phyloP scores from a whole-genome alignment of 139 green algal genomes.

The Chlorella sp. region DNA sequence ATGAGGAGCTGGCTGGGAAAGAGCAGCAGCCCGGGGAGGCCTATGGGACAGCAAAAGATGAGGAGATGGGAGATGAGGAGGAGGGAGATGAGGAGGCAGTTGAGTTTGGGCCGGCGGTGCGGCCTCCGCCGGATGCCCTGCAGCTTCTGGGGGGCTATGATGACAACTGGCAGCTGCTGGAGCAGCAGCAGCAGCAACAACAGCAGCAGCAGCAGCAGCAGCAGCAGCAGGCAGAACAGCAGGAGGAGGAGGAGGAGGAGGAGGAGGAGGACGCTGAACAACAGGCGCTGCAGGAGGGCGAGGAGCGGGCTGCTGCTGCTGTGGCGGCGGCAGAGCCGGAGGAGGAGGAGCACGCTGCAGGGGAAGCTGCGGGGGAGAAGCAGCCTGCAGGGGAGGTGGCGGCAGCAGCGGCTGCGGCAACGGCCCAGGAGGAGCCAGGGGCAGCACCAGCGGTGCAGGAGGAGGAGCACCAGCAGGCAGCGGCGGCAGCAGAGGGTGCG shows the following conservation, averaged over 20 bases:
- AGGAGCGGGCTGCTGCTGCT: too few relatives aligned
- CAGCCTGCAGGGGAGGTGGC: not conserved
- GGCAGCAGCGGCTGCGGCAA: not conserved
- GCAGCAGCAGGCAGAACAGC: not conserved
- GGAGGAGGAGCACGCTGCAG: not conserved
- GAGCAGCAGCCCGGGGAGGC: not conserved
- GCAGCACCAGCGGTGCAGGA: not conserved
- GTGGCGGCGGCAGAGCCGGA: not conserved
- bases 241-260: not conserved
- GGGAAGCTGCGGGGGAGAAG: not conserved
- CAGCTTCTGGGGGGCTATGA: conserved; percentile 31
- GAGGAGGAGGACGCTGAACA: not conserved
- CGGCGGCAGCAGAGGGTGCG: not conserved
- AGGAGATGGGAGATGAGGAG: not conserved
- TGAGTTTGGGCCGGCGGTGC: conserved; percentile 26
- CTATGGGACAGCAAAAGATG: not conserved
- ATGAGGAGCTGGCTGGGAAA: too few relatives aligned
- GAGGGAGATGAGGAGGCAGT: not conserved
- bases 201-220: not conserved
- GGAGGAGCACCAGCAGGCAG: not conserved
- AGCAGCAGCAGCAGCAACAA: not conserved
- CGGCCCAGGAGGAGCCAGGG: not conserved
- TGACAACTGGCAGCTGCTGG: conserved; percentile 12
- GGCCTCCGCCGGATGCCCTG: conserved; percentile 15
- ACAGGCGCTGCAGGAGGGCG: not conserved